Percentiles rank a stretch among this genome's conserved stretches.
Evolutionary conservation across 306 rosid genomes (phyloP).

Genomic region (Sicyos baderoa): DNA sequence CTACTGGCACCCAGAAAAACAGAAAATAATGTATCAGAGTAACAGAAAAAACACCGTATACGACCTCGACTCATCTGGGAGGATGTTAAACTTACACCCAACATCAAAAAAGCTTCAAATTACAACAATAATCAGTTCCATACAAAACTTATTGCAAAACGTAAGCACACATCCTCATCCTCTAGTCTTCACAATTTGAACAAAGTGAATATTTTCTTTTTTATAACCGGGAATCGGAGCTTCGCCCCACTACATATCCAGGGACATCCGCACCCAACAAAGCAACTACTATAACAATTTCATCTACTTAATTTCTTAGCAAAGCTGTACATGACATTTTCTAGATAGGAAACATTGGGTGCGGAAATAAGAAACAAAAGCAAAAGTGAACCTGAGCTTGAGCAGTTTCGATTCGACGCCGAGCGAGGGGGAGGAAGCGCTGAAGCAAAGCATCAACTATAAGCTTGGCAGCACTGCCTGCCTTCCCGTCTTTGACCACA

Average conservation of each 20-base stretch:
- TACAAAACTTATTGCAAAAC: neutral
- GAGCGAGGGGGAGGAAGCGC: conserved; percentile 96
- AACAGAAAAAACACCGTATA: neutral
- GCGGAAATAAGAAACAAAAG: neutral
- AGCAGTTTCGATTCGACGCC: conserved; percentile 97
- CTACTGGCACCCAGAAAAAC: neutral
- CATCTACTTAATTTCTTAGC: neutral
- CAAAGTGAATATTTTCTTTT: too few species aligned
- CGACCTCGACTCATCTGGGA: neutral
- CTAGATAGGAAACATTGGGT: neutral
- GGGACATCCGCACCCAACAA: neutral
- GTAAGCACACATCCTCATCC: neutral
- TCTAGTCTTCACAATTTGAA: neutral
- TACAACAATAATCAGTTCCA: neutral
- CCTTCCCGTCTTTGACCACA: conserved; percentile 50
- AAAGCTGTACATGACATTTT: neutral
- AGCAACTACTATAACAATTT: too few species aligned
- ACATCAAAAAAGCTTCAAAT: neutral
- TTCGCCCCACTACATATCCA: too few species aligned
- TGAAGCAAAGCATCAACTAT: conserved; percentile 96
- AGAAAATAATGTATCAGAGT: neutral
- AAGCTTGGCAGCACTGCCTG: conserved; percentile 94
- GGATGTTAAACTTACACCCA: neutral
- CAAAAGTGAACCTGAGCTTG: conserved; percentile 68
- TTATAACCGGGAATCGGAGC: too few species aligned